Base-by-base conservation (phyloP, 805 yeast species). In the Maudiozyma serrabonitensis region DNA sequence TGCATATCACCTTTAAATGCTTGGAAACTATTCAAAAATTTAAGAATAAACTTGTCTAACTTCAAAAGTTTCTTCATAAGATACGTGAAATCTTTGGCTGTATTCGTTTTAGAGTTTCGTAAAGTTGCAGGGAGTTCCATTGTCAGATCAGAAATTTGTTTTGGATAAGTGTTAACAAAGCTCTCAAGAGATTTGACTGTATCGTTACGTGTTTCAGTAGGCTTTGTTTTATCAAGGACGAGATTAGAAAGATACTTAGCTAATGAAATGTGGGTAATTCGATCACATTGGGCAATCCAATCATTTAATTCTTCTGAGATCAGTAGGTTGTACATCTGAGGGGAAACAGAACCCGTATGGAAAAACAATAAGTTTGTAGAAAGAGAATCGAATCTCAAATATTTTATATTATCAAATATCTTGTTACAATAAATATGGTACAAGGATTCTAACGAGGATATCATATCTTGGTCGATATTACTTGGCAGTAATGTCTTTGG, bases 241-340 rank as follows among this genome's bases (percentile, higher is more conserved):
- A 84, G 67, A 26, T 81, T 82, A 4, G 82, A 75, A 53, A 87
- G 66, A 75, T 82, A 74, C 54, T 76, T 77, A 21, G 82, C 70
- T 56, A 78, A 66, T 34, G 72, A 71, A 50, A 63, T 62, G 65
- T 82, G 85, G 67, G 82, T 75, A n/a, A 76, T 69, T 51, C 74
- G 58, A 62, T 88, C 95, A 60, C 88, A 84, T 44, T 75, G 68
- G 32, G 72, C 57, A n/a, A 84, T 73, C 95, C 95, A 87, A 15
- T 74, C 74, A 5, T 71, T 57, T 13, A 80, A 57, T 6, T 68
- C 64, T 13, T 76, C 76, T 11, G 75, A 69, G 6, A 71, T 71
- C 59, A 81, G 76, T 21, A 87, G 66, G 55, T 76, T 76, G 59
- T 75, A 76, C 40, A 81, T 84, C 3, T 85, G 84, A 0, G 79